phyloP scores from a whole-genome alignment of 495 filamentous ascomycete species.

The Diplogelasinospora grovesii region DNA sequence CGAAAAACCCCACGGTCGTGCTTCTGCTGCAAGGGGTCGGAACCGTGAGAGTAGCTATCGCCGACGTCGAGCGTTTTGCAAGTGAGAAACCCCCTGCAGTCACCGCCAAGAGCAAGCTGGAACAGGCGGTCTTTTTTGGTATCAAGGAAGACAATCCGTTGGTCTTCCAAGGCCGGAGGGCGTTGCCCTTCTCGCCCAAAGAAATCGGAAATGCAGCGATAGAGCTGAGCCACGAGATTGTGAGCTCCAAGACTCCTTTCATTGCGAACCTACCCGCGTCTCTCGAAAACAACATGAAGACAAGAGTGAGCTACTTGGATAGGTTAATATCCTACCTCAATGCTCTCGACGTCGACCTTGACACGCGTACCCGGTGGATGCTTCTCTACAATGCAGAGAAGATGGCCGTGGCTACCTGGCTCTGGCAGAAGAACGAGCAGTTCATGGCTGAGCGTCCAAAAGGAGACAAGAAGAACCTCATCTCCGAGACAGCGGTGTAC shows the following conservation, averaged over 20 bases:
- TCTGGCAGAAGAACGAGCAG: constrained; percentile 73
- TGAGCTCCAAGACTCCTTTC: constrained; percentile 64
- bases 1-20: constrained; percentile 58
- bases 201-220: constrained; percentile 76
- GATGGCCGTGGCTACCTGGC: constrained; percentile 68
- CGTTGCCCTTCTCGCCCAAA: constrained; percentile 52
- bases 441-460: constrained; percentile 38
- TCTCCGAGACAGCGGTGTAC: constrained; percentile 60
- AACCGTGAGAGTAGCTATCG: constrained; percentile 62
- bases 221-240: constrained; percentile 72
- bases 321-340: constrained; percentile 64
- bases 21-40: constrained; percentile 75
- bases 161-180: constrained; percentile 60
- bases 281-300: constrained; percentile 70
- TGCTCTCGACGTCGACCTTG: constrained; percentile 46
- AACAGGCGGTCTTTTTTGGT: constrained; percentile 91
- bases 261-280: constrained; percentile 65
- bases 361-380: constrained; percentile 63
- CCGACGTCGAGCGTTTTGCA: constrained; percentile 45
- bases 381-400: constrained; percentile 88
- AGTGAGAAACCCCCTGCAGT: constrained; percentile 46
- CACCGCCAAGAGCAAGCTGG: constrained; percentile 79
- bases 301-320: constrained; percentile 60
- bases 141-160: constrained; percentile 72
- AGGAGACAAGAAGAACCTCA: constrained; percentile 47